Evolutionary conservation across 2,329 filamentous ascomycete genomes (phyloP).

Genomic region (Onygena corvina): DNA sequence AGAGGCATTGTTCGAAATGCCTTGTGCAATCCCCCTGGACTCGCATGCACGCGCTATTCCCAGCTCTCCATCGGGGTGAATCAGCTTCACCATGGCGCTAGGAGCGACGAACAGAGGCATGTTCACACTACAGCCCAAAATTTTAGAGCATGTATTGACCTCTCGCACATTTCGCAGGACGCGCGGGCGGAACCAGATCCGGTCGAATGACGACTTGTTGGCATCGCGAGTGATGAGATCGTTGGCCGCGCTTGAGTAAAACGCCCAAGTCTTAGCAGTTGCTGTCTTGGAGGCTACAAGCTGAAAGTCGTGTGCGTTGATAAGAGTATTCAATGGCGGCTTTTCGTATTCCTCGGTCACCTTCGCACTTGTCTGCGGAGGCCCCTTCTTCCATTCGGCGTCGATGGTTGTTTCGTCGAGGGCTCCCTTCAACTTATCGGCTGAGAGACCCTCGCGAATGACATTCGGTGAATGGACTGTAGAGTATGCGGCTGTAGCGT

Average conservation of each 20-base stretch:
- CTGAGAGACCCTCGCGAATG: constrained; percentile 32
- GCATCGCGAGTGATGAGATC: constrained; percentile 46
- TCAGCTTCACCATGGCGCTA: constrained; percentile 51
- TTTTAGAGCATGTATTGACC: constrained; percentile 41
- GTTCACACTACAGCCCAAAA: constrained; percentile 43
- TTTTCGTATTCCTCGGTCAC: constrained; percentile 19
- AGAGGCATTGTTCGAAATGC: constrained; percentile 50
- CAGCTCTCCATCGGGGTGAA: constrained; percentile 53
- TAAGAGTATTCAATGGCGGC: constrained; percentile 40
- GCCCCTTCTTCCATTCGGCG: constrained; percentile 37
- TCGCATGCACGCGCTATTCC: constrained; percentile 45
- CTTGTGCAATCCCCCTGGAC: constrained; percentile 44
- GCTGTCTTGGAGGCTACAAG: constrained; percentile 44
- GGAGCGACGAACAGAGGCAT: constrained; percentile 54
- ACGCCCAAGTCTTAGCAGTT: constrained; percentile 55
- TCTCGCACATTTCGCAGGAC: constrained; percentile 41
- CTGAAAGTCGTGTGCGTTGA: constrained; percentile 52
- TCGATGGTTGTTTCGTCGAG: constrained; percentile 40
- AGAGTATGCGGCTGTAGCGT: constrained; percentile 36
- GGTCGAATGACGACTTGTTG: constrained; percentile 44
- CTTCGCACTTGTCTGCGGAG: constrained; percentile 24
- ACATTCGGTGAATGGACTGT: constrained; percentile 39
- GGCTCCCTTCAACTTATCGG: constrained; percentile 39
- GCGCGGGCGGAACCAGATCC: constrained; percentile 39
- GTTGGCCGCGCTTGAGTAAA: constrained; percentile 55